These are phyloP conservation scores for Kluyveromyces starmeri DNA, from an alignment of 805 yeast genomes.

Conservation along the genomic window DNA sequence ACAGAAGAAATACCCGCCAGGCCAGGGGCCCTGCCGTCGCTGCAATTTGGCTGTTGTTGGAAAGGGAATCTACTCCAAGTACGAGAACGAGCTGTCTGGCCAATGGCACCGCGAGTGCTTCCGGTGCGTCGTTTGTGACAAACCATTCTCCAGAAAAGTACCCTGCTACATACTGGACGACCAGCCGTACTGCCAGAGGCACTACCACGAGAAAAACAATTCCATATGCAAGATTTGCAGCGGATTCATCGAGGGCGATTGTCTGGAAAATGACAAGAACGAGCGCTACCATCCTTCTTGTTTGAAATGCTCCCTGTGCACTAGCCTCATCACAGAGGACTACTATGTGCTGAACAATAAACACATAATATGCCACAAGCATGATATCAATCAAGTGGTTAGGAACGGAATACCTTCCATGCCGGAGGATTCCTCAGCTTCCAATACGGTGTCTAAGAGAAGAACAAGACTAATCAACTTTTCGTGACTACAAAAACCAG, in stretches of 20 bases:
- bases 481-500: conserved; percentile 3
- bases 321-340: conserved; percentile 40
- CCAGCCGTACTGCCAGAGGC: conserved; percentile 71
- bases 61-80: conserved; percentile 75
- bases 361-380: conserved; percentile 23
- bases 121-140: conserved; percentile 56
- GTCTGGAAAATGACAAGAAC: conserved; percentile 65
- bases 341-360: conserved; percentile 32
- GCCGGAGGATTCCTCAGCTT: conserved; percentile 6
- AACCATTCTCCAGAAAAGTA: conserved; percentile 47
- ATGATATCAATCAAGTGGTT: conserved; percentile 20
- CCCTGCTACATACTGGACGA: conserved; percentile 73
- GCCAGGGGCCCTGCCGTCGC: conserved; percentile 74
- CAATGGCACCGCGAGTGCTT: conserved; percentile 94
- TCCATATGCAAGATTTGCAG: conserved; percentile 67
- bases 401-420: conserved; percentile 9
- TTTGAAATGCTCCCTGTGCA: conserved; percentile 59
- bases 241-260: conserved; percentile 79
- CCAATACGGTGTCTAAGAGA: conserved; percentile 23
- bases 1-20: conserved; percentile 37
- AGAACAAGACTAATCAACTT: conserved; percentile 26
- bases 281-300: conserved; percentile 74
- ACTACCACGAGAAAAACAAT: conserved; percentile 65
- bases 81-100: conserved; percentile 58
- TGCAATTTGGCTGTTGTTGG: conserved; percentile 50